These are phyloP conservation scores for Fusarium sp. DNA, from an alignment of 2,329 filamentous ascomycete genomes.

Conservation along the genomic window DNA sequence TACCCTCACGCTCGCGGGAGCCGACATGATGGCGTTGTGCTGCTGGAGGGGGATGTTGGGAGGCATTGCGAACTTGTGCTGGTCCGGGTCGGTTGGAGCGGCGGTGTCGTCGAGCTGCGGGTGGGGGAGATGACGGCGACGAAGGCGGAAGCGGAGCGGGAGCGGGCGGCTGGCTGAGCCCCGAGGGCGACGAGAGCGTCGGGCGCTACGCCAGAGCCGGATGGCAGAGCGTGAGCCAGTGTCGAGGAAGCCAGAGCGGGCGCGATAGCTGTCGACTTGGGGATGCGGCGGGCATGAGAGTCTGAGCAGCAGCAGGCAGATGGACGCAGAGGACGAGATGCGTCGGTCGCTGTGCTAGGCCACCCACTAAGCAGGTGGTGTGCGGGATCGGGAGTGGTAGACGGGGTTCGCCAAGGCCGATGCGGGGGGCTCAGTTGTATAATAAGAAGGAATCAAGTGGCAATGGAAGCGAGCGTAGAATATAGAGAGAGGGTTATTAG, in stretches of 20 bases:
- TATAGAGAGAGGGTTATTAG: neutral
- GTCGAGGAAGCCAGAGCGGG: conserved; percentile 27
- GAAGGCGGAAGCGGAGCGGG: conserved; percentile 32
- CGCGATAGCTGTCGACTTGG: conserved; percentile 28
- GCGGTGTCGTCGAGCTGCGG: conserved; percentile 29
- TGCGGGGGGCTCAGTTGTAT: conserved; percentile 28
- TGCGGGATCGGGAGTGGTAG: conserved; percentile 2
- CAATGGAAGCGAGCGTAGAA: neutral
- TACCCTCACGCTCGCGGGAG: conserved; percentile 78
- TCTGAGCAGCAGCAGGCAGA: conserved; percentile 29
- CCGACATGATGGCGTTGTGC: conserved; percentile 40
- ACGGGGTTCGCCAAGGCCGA: conserved; percentile 36
- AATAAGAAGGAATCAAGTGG: neutral
- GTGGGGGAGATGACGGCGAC: conserved; percentile 38
- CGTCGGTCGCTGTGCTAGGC: conserved; percentile 2
- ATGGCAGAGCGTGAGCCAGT: conserved; percentile 14
- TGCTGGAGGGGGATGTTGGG: conserved; percentile 26
- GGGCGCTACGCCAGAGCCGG: conserved; percentile 33
- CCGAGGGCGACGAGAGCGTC: conserved; percentile 38
- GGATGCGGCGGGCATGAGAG: conserved; percentile 44
- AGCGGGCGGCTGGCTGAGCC: conserved; percentile 31
- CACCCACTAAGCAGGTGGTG: neutral
- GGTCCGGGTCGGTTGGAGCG: conserved; percentile 20
- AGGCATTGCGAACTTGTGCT: conserved; percentile 17
- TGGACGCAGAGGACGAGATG: neutral